Base-by-base conservation (phyloP, 805 yeast genomes). In the Brettanomyces sp. region DNA sequence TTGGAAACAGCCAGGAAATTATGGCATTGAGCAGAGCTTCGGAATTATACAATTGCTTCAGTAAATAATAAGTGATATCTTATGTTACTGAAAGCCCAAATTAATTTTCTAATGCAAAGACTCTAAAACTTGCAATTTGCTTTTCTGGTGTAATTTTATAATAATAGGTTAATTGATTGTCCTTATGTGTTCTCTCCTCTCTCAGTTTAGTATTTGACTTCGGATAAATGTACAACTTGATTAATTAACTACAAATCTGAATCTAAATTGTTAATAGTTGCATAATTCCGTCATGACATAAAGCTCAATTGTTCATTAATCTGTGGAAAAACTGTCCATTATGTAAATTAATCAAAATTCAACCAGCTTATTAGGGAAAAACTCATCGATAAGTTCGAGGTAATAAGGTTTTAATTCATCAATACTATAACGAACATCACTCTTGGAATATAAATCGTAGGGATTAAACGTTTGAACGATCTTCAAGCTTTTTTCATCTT, bases 1-100 rank as follows among this genome's bases (percentile, higher is more conserved):
- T 64, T 90, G 97, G 97, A 90, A 90, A 62, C 56, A 59, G 9
- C 89, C 96, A 23, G 96, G 97, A 48, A 70, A 73, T 3, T 83
- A 86, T 62, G 85, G 82, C 51, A 80, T 90, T 58, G 97, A 90
- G 67, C 96, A 87, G 66, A 79, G 78, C 44, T 90, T 90, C 56
- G 97, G 97, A 57, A 69, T 78, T 51, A 69, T 76, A 47, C 62
- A 70, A 36, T 48, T 64, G 24, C 44, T 42, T 14, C 24, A 33
- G 22, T 42, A 25, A 23, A 9, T 28, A 28, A 6, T 28, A 28
- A 6, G 11, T 28, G 32, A 28, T 28, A 9, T 18, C 18, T 28
- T 28, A 9, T 28, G 11, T 28, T 28, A 28, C 32, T 28, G 32
- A 28, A 28, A 28, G 32, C 32, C 7, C 11, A 28, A 7, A 7